Evolutionary conservation across 345 rosid genomes (phyloP).

Genomic region (Toxicodendron radicans): DNA sequence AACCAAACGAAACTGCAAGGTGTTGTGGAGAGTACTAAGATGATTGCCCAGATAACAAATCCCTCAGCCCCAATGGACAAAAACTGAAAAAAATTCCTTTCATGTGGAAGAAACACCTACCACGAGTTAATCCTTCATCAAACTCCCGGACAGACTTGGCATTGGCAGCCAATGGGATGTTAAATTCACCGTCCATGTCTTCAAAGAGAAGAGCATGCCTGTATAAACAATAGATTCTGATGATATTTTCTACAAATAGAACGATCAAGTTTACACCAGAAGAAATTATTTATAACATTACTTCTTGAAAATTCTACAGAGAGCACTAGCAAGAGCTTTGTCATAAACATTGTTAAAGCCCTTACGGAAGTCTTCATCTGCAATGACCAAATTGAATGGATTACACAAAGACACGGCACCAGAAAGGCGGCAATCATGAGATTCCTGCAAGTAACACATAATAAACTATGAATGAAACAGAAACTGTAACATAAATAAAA

Average conservation of each 20-base stretch:
- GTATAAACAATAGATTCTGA: conserved; percentile 20
- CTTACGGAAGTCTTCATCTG: conserved; percentile 90
- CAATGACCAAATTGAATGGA: conserved; percentile 88
- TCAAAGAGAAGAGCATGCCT: conserved; percentile 89
- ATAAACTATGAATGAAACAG: conserved; percentile 8
- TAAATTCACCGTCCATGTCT: conserved; percentile 79
- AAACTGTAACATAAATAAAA: background rate
- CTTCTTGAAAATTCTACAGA: conserved; percentile 65
- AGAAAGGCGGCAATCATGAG: conserved; percentile 58
- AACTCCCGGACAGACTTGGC: conserved; percentile 81
- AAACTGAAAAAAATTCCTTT: background rate
- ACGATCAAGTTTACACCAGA: conserved; percentile 19
- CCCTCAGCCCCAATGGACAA: background rate
- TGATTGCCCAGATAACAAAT: conserved; percentile 2
- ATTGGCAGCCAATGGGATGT: conserved; percentile 64
- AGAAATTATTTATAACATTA: conserved; percentile 31
- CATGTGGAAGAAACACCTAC: conserved; percentile 31
- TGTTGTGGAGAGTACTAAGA: conserved; percentile 6
- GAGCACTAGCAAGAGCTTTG: conserved; percentile 71
- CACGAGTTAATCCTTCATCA: conserved; percentile 83
- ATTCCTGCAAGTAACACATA: conserved; percentile 51
- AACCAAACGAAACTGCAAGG: conserved; percentile 84
- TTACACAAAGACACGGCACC: conserved; percentile 92
- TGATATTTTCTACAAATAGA: background rate
- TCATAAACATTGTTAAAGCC: conserved; percentile 88